These are phyloP conservation scores for Ophiostoma populinum DNA, from an alignment of 2,329 filamentous ascomycete species.

Conservation along the genomic window DNA sequence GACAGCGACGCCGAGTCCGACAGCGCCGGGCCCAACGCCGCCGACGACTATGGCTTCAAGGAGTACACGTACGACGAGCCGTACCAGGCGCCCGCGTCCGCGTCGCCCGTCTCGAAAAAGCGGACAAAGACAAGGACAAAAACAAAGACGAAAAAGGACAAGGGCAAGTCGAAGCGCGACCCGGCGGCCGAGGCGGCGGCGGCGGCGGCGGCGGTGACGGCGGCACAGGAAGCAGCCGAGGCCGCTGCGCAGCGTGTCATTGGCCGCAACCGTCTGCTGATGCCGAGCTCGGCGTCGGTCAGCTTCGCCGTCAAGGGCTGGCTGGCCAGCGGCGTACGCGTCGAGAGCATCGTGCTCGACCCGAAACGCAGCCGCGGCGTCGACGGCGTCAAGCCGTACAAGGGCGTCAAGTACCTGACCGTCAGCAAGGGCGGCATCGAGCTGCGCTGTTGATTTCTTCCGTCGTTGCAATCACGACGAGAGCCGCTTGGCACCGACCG, in stretches of 20 bases:
- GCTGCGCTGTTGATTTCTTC: conserved; percentile 40
- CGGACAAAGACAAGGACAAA: conserved; percentile 12
- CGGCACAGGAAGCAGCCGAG: conserved; percentile 15
- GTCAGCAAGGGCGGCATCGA: conserved; percentile 48
- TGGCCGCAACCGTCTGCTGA: conserved; percentile 56
- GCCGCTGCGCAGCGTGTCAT: conserved; percentile 24
- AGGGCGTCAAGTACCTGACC: conserved; percentile 94
- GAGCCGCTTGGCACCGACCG: too few species aligned
- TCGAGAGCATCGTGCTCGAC: conserved; percentile 51
- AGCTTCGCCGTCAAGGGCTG: conserved; percentile 56
- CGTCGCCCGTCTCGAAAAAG: conserved; percentile 8
- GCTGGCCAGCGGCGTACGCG: conserved; percentile 48
- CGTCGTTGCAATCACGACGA: too few species aligned
- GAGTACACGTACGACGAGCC: conserved; percentile 36
- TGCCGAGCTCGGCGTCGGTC: conserved; percentile 62
- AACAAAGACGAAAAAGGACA: background rate
- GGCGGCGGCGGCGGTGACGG: conserved; percentile 3
- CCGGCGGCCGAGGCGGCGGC: background rate
- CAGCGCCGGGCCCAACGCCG: conserved; percentile 14
- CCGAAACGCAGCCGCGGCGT: conserved; percentile 72
- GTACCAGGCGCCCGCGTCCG: conserved; percentile 28
- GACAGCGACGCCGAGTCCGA: conserved; percentile 26
- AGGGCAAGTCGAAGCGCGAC: background rate
- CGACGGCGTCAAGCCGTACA: conserved; percentile 83
- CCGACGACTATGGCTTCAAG: conserved; percentile 18